These are phyloP conservation scores for Melocanna baccifera DNA, from an alignment of 176 grass and related monocot species.

Conservation along the genomic window DNA sequence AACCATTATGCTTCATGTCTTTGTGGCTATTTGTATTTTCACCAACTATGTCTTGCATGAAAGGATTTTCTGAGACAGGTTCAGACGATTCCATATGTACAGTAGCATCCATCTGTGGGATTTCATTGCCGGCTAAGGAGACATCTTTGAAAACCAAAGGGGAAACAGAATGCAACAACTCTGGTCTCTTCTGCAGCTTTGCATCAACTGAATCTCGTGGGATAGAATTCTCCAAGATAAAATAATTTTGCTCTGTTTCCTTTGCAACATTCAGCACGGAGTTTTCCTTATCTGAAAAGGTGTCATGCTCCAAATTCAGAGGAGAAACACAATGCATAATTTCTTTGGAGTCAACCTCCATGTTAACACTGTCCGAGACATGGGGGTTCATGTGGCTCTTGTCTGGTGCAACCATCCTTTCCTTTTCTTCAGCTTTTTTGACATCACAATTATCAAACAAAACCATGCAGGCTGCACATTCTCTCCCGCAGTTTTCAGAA, in stretches of 20 bases:
- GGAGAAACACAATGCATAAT: neutral
- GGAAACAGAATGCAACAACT: neutral
- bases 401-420: constrained; percentile 45
- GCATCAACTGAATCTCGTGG: constrained; percentile 20
- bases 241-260: neutral
- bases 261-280: constrained; percentile 11
- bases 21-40: constrained; percentile 4
- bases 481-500: constrained; percentile 36
- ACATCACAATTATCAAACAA: constrained; percentile 48
- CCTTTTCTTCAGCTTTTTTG: constrained; percentile 44
- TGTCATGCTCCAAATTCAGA: constrained; percentile 12
- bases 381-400: constrained; percentile 44
- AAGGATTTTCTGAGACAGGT: constrained; percentile 25
- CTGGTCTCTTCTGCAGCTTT: constrained; percentile 6
- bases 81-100: constrained; percentile 1
- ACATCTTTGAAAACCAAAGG: constrained; percentile 24
- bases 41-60: constrained; percentile 1
- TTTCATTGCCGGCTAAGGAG: neutral
- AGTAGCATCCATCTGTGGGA: neutral
- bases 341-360: constrained; percentile 17
- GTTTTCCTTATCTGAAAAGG: constrained; percentile 19
- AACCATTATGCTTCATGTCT: constrained; percentile 1
- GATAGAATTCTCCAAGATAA: constrained; percentile 1
- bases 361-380: constrained; percentile 28
- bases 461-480: constrained; percentile 40